Base-by-base conservation (phyloP, 441 rosid genomes). In the Populus hybrid region DNA sequence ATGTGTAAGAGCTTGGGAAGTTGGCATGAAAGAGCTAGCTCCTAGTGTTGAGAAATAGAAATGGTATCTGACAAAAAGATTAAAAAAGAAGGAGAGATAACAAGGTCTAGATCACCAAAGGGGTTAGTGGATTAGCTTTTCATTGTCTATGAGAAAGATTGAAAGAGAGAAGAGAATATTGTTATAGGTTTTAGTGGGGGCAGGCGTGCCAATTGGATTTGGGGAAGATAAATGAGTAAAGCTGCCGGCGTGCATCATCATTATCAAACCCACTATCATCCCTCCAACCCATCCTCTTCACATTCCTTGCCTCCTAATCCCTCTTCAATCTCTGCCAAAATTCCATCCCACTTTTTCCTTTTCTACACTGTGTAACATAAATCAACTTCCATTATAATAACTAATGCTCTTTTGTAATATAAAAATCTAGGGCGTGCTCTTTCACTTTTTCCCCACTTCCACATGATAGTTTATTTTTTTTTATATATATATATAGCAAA, bases 161-260 rank as follows among this genome's bases (percentile, higher is more conserved):
- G 53, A 71, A 64, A 63, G 73, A 81, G 80, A 73, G 81, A 67
- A 53, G 50, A 40, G 50, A 40, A 40, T 40, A 40, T 40, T 76
- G 80, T 83, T 72, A 57, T 79, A 80, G 79, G 78, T 75, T 75
- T 34, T 81, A 84, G 89, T 87, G 88, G 87, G 87, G 81, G 86
- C 86, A 86, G 88, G 93, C 94, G 90, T 88, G 92, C 86, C 82
- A 69, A 70, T 76, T 81, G 75, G 82, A 76, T 67, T 76, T 73
- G 5, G 68, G 50, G 75, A 67, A 78, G 79, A 75, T 30, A 57
- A 50, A 78, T 64, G 23, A 76, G 73, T 80, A 91, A 92, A 91
- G 97, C 97, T 89, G 93, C 91, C 91, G 91, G 96, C 96, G 91
- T 93, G 94, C 94, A 85, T 82, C 90, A 83, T 83, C 89, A 88